A percentile compares a stretch with the other conserved stretches of the same genome.
Conservation (phyloP, 2,329 filamentous ascomycete genomes). For the Escovopsis sp. region DNA sequence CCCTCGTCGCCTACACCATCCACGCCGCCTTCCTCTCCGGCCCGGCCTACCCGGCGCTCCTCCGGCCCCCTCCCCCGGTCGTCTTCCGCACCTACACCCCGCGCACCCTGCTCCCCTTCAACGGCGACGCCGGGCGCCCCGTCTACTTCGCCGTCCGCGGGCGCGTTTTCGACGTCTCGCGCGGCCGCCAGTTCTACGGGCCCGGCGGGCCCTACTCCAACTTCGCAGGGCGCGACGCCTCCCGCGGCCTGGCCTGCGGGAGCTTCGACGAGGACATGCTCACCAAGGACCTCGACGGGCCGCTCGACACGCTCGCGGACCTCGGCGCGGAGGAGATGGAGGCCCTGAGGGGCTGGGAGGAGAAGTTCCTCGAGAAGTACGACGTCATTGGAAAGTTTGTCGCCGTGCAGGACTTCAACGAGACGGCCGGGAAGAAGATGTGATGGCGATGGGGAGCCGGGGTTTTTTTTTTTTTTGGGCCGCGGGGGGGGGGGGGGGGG, state of each 20-base stretch:
- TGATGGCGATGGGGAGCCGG: too few species aligned
- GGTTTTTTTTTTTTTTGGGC: too few species aligned
- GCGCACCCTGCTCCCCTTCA: constrained; percentile 69
- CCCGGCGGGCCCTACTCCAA: constrained; percentile 91
- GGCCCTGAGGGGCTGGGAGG: constrained; percentile 80
- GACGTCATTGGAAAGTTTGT: constrained; percentile 83
- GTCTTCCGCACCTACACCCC: constrained; percentile 62
- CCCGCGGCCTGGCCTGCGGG: constrained; percentile 70
- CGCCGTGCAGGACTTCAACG: constrained; percentile 26
- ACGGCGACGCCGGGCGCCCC: constrained; percentile 57
- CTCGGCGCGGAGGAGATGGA: constrained; percentile 65
- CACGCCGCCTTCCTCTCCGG: constrained; percentile 40
- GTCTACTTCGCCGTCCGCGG: constrained; percentile 89
- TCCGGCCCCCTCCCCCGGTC: constrained; percentile 38
- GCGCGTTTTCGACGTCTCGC: constrained; percentile 76
- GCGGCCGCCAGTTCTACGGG: constrained; percentile 87
- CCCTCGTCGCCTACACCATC: constrained; percentile 40
- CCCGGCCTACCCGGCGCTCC: constrained; percentile 28
- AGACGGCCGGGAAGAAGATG: constrained; percentile 4
- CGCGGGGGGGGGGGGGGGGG: too few species aligned
- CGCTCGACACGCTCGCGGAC: constrained; percentile 61
- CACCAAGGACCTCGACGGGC: constrained; percentile 75
- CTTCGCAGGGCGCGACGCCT: constrained; percentile 88
- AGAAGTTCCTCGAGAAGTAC: constrained; percentile 87
- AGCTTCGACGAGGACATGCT: constrained; percentile 94